Base-by-base conservation (phyloP, 2,329 filamentous ascomycete genomes). In the Pseudocercospora macadamiae region DNA sequence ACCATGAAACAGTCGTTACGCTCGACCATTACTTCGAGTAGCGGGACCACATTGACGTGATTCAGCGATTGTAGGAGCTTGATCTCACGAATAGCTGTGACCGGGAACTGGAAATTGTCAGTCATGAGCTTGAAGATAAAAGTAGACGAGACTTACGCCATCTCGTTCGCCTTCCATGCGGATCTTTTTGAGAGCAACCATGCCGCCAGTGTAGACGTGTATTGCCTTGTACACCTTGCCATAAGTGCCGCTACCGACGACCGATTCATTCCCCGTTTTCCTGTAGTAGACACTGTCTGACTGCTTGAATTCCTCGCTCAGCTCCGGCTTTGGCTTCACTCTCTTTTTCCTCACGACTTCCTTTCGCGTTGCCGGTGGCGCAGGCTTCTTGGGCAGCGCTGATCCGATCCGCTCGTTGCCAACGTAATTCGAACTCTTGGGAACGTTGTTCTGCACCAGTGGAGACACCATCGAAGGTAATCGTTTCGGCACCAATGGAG, bases 1-100 rank as follows among this genome's bases (percentile, higher is more conserved):
- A 99, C 95, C 95, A 99, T 99, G 76, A 96, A 99, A 74, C 95
- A 99, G 75, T 97, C 93, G 67, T 97, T 97, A 72, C 89, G 90
- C 77, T 99, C 95, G 2, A 99, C 95, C 95, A 99, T 99, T 65
- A 96, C 91, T 76, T 96, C 92, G 65, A 90, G 86, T 16, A 96
- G 79, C 37, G 87, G 86, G 57, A 96, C 91, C 51, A 96, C 87
- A 69, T 96, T 96, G 59, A 82, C 78, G 69, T 96, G 91, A 63
- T 88, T 87, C 19, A 96, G 81, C 3, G 90, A 93, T 71, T 96
- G 91, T n/a, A 96, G 81, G 21, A 96, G 80, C 73, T 96, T 96
- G 79, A 96, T 93, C 74, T 96, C 92, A 60, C 92, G 87, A 23
- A 96, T 90, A 0, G 92, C 92, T 0, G 92, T 96, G 44, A 96